Evolutionary conservation across 441 rosid species (phyloP), one percentile per base, ranked within the genome.

Genomic region (Bruguiera hainesii): DNA sequence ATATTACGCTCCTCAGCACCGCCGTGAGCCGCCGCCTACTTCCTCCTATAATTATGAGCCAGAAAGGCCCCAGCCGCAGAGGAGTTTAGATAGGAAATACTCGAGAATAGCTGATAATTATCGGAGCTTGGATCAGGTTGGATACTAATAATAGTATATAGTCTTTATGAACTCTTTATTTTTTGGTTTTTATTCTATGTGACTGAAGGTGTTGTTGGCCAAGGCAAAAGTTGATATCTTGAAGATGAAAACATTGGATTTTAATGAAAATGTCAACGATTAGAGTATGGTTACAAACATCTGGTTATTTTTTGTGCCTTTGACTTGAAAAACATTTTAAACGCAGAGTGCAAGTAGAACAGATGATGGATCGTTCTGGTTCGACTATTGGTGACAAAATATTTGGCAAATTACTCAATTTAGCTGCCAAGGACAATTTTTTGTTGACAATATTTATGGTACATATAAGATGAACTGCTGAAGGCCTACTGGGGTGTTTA

Each of bases 71-170:
- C 82, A 63, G 66, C 72, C 61, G 8, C 81, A 68, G 50, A 85
- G 69, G 78, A 78, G 76, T 63, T 56, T 82, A 63, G 88, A 87
- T n/a, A 72, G 85, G 75, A 87, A 78, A 65, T 87, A 79, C 73
- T 85, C 90, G 6, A 85, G 69, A 67, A 87, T 85, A 39, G 81
- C 79, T 3, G 90, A 87, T 70, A 71, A 84, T 64, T 85, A 74
- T 70, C 31, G 66, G 66, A 82, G 82, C 65, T 76, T 83, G 79
- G 88, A 87, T 67, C 81, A 88, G 89, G 90, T 88, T 81, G 71
- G 84, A 66, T 53, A 10, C 2, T 33, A 33, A 33, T 8, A 33
- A 33, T 33, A 33, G 6, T 20, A 23, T 23, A 55, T n/a, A 23
- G 13, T 20, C 28, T 55, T 55, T 63, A 18, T 59, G 42, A 31